Percentiles rank a stretch among this genome's conserved stretches.
Evolutionary conservation across 2,329 filamentous ascomycete genomes (phyloP).

Genomic region (Plectosphaerella sp.): DNA sequence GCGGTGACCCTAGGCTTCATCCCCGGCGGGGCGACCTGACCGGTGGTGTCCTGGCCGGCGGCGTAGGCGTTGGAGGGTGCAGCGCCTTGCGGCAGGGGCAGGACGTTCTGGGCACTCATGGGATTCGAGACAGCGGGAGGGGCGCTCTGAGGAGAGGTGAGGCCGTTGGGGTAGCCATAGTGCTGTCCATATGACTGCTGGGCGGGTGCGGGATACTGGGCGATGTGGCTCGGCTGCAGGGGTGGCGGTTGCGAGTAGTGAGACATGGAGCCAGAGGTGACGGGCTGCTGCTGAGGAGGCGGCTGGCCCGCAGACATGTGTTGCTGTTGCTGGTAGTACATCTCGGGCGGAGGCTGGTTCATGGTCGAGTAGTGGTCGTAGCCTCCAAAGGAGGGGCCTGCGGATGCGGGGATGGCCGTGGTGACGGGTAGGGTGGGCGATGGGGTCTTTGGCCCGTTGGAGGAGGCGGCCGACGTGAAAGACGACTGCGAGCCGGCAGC

Average conservation of each 20-base stretch:
- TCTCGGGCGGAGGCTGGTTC: constrained; percentile 78
- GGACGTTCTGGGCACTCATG: constrained; percentile 62
- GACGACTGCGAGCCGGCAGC: constrained; percentile 50
- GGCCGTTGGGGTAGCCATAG: constrained; percentile 72
- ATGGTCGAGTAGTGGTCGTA: constrained; percentile 56
- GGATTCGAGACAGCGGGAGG: constrained; percentile 65
- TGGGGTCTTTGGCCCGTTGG: constrained; percentile 70
- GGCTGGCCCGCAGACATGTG: constrained; percentile 76
- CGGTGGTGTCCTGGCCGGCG: constrained; percentile 70
- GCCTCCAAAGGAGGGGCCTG: constrained; percentile 29
- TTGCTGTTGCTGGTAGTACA: constrained; percentile 74
- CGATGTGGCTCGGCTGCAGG: constrained; percentile 62
- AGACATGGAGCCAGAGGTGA: constrained; percentile 67
- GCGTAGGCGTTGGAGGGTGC: constrained; percentile 54
- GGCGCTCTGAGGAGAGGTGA: constrained; percentile 73
- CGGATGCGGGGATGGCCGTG: constrained; percentile 33
- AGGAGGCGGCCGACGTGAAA: constrained; percentile 50
- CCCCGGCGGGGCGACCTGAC: constrained; percentile 84
- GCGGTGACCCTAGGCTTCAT: constrained; percentile 97
- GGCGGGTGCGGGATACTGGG: constrained; percentile 60
- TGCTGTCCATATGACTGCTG: constrained; percentile 50
- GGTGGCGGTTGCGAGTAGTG: constrained; percentile 78
- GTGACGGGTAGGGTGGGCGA: constrained; percentile 61
- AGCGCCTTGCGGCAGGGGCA: constrained; percentile 62
- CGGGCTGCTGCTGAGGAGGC: constrained; percentile 71